These are phyloP conservation scores for Trichoderma asperelloides DNA, from an alignment of 495 filamentous ascomycete genomes.

Conservation along the genomic window DNA sequence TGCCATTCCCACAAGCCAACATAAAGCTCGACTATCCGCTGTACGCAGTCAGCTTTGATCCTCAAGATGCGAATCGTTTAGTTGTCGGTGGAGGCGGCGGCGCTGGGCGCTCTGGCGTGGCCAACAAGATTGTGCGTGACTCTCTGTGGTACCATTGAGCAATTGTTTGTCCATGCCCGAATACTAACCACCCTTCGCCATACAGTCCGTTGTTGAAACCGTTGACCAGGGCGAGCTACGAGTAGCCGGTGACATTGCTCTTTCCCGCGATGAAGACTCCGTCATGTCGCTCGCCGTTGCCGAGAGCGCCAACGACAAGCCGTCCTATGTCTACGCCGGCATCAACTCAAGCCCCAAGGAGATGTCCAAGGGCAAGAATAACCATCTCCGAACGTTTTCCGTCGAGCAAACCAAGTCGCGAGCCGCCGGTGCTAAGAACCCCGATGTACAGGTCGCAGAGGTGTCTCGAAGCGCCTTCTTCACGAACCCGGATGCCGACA, in stretches of 20 bases:
- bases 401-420: conserved; percentile 41
- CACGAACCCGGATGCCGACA: conserved; percentile 50
- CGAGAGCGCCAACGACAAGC: conserved; percentile 44
- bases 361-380: conserved; percentile 67
- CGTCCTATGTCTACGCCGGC: conserved; percentile 64
- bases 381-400: conserved; percentile 76
- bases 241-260: conserved; percentile 62
- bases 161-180: conserved; percentile 9
- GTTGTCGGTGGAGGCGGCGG: conserved; percentile 90
- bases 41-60: conserved; percentile 83
- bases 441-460: conserved; percentile 39
- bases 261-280: conserved; percentile 84
- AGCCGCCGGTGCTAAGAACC: conserved; percentile 27
- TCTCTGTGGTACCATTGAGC: conserved; percentile 4
- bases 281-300: conserved; percentile 67
- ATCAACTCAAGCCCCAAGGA: conserved; percentile 74
- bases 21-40: conserved; percentile 77
- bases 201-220: conserved; percentile 62
- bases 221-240: conserved; percentile 49
- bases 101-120: conserved; percentile 72
- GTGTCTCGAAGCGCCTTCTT: conserved; percentile 56
- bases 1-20: conserved; percentile 34
- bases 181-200: conserved; percentile 16
- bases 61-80: conserved; percentile 61
- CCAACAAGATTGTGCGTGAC: conserved; percentile 69